Base-by-base conservation (phyloP, 2,329 filamentous ascomycete genomes). In the Claviceps paspali region DNA sequence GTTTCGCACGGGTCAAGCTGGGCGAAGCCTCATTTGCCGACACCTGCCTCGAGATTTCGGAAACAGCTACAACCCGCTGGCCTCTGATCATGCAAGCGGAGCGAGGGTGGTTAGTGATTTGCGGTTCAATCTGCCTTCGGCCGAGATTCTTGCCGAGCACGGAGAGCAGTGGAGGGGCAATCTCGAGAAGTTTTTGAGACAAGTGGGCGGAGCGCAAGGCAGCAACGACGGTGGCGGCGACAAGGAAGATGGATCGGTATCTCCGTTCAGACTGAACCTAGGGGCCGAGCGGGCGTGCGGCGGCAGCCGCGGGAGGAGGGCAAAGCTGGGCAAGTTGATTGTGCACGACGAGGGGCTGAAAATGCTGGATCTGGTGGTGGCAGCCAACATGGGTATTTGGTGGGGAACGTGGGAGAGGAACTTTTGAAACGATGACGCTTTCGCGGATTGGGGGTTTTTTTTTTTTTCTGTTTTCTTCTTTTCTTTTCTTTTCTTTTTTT, bases 281-380 rank as follows among this genome's bases (percentile, higher is more conserved):
- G 88, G 86, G 1, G 73, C 74, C 45, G 88, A 96, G 56, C 74
- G 72, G 39, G 87, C 87, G 0, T 88, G 88, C 2, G 88, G 88
- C 17, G 88, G 88, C 0, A 80, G 82, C 51, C 71, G 79, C 31
- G 88, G 88, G 0, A 86, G 83, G 55, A 75, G 83, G 50, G 87
- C 85, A 3, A 98, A 98, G 62, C 63, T 98, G 48, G 91, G 88
- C 1, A 98, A 96, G 59, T 63, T 98, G 36, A 85, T 96, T 36
- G 70, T 98, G 27, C 75, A 86, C 48, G 77, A 88, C 39, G 87
- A 93, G 50, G 91, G 91, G 0, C 61, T 93, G 45, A 93, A 93
- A 64, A 96, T 98, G 88, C 59, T 96, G 49, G 91, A 98, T 64
- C 57, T 98, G 41, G 66, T 93, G 0, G 84, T 98, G 15, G 84